Percentiles rank a stretch among this genome's conserved stretches.
Evolutionary conservation across 2,329 filamentous ascomycete genomes (phyloP).

Genomic region (Cercospora sp.): DNA sequence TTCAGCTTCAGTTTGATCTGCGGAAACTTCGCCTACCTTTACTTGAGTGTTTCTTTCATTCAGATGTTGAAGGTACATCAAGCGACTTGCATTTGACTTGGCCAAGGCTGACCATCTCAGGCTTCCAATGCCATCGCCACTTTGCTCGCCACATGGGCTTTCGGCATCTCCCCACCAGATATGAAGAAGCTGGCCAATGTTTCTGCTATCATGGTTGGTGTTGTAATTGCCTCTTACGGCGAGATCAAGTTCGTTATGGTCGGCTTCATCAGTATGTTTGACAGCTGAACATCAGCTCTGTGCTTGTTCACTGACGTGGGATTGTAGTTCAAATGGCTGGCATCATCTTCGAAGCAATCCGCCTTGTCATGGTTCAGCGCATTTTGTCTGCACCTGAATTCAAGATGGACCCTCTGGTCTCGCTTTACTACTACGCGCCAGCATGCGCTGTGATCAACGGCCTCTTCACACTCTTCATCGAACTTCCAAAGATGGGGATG

Average conservation of each 20-base stretch:
- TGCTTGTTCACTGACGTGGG: background rate
- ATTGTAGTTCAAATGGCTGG: slow-evolving; percentile 69
- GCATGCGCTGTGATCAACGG: slow-evolving; percentile 82
- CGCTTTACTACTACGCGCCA: slow-evolving; percentile 86
- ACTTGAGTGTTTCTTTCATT: slow-evolving; percentile 93
- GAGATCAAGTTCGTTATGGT: slow-evolving; percentile 89
- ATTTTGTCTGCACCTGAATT: slow-evolving; percentile 78
- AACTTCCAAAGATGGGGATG: slow-evolving; percentile 69
- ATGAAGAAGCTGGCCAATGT: slow-evolving; percentile 88
- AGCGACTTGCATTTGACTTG: background rate
- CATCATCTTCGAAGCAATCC: slow-evolving; percentile 78
- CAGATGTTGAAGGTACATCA: slow-evolving; percentile 82
- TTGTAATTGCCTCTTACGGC: slow-evolving; percentile 89
- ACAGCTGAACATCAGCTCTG: too few species aligned
- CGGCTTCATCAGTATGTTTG: slow-evolving; percentile 60
- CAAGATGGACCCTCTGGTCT: slow-evolving; percentile 92
- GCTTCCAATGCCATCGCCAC: slow-evolving; percentile 94
- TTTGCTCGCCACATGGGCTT: slow-evolving; percentile 80
- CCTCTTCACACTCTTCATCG: slow-evolving; percentile 69
- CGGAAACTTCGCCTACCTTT: slow-evolving; percentile 92
- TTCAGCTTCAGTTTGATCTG: slow-evolving; percentile 96
- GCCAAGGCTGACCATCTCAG: background rate
- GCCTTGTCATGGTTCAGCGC: slow-evolving; percentile 80
- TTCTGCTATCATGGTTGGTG: slow-evolving; percentile 89
- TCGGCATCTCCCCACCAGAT: slow-evolving; percentile 82